Evolutionary conservation across 2,329 filamentous ascomycete species (phyloP), one percentile per base, ranked within the genome.

Genomic region (Botrytis aclada): DNA sequence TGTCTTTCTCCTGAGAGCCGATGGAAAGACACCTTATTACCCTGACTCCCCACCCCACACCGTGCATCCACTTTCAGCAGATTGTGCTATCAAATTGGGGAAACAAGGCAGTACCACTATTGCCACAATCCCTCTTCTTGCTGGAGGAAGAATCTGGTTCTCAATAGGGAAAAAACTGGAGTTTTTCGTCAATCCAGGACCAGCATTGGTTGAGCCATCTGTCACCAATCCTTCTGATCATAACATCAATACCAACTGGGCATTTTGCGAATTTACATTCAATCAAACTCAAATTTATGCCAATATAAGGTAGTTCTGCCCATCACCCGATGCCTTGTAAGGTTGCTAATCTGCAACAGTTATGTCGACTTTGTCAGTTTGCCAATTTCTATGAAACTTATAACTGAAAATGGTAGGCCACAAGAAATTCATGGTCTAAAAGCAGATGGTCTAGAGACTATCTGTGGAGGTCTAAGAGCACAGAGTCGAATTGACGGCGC

Each of bases 281-380:
- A 92, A 92, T 81, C 77, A 81, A 51, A 78, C 80, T 45, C 85
- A 92, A 80, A 82, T 92, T 8, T 93, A 88, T 79, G 89, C 88
- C 77, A 92, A 92, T 77, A 90, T 95, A 43, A 72, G 70, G 70
- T 72, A 16, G 8, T 22, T 66, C 56, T 67, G n/a, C 4, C 45
- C 32, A 54, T n/a, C 9, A 12, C 14, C 32, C 25, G n/a, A 22
- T 71, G 6, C 22, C 18, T 3, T 41, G 25, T 10, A 34, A 56
- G 25, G 41, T 67, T 7, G 54, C 63, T 72, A 58, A 69, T 39
- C 2, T 43, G 25, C 22, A 37, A 56, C 77, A 89, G 86, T 75
- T 91, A 92, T 80, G 93, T 95, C 70, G 92, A 95, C 83, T 95
- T 95, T 81, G 87, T 94, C 74, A 84, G 84, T 77, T 80, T 91